These are phyloP conservation scores for Diplodia corticola DNA, from an alignment of 2,329 filamentous ascomycete genomes.

Conservation along the genomic window DNA sequence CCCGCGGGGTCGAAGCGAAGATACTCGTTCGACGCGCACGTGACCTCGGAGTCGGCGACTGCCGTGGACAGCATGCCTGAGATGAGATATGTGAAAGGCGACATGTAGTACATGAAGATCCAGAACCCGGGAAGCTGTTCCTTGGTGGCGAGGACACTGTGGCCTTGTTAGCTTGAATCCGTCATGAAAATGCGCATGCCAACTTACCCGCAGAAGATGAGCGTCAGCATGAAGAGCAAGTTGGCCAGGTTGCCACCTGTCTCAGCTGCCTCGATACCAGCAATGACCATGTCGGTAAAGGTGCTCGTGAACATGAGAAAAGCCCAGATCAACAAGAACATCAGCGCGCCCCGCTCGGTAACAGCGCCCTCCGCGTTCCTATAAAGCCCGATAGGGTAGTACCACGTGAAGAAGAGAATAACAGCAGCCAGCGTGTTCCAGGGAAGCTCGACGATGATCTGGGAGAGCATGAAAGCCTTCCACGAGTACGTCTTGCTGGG, in stretches of 20 bases:
- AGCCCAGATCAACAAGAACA: constrained; percentile 69
- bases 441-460: constrained; percentile 77
- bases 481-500: constrained; percentile 79
- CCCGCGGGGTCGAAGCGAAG: constrained; percentile 61
- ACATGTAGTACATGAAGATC: constrained; percentile 77
- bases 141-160: constrained; percentile 64
- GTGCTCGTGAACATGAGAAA: constrained; percentile 77
- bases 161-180: constrained; percentile 43
- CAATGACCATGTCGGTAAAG: constrained; percentile 72
- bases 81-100: constrained; percentile 76
- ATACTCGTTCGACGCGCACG: constrained; percentile 67
- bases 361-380: constrained; percentile 63
- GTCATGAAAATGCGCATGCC: not conserved
- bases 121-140: constrained; percentile 67
- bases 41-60: constrained; percentile 63
- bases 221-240: constrained; percentile 65
- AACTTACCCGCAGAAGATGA: constrained; percentile 62
- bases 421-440: constrained; percentile 72
- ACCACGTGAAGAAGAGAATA: constrained; percentile 73
- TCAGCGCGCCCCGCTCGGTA: constrained; percentile 67
- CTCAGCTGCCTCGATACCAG: constrained; percentile 69
- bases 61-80: constrained; percentile 68
- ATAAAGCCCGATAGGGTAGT: constrained; percentile 76
- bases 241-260: constrained; percentile 70
- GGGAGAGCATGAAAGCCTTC: constrained; percentile 76